phyloP scores from a whole-genome alignment of 352 stramenopile genomes.

The Phytophthora cactorum region DNA sequence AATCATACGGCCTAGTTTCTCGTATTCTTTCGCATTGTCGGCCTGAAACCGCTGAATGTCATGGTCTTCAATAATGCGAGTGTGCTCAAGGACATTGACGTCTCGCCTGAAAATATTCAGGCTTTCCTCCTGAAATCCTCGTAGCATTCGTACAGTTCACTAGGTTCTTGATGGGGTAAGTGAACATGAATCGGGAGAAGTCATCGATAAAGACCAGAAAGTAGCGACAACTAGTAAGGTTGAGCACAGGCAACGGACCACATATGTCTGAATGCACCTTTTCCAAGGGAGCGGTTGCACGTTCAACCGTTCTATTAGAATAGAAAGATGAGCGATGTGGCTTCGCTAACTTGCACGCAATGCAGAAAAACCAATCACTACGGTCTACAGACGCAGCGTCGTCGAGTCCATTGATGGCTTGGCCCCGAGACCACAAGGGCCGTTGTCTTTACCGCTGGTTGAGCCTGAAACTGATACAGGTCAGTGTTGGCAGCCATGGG shows the following conservation, averaged over 20 bases:
- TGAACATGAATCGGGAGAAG: conserved; percentile 25
- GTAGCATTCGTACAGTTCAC: conserved; percentile 21
- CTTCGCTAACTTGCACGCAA: background rate
- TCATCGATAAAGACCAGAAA: conserved; percentile 34
- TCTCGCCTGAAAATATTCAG: background rate
- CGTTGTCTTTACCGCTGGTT: conserved; percentile 1
- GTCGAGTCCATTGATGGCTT: too few relatives aligned
- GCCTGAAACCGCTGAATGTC: background rate
- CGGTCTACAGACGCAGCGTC: too few relatives aligned
- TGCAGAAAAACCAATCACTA: background rate
- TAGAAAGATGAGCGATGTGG: background rate
- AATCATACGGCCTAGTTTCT: background rate
- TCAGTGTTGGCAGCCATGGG: conserved; percentile 1
- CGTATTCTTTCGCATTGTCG: background rate
- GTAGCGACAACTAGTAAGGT: conserved; percentile 22
- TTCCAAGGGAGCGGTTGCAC: too few relatives aligned
- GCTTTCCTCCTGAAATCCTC: background rate
- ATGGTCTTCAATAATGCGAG: background rate
- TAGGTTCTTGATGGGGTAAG: conserved; percentile 15
- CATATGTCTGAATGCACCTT: too few relatives aligned
- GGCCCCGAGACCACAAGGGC: conserved; percentile 4
- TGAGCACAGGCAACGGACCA: background rate
- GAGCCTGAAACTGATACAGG: conserved; percentile 24
- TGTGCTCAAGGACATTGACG: background rate
- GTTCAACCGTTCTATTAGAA: background rate